Evolutionary conservation across 495 filamentous ascomycete genomes (phyloP).

Genomic region (Cladorrhinum samala): DNA sequence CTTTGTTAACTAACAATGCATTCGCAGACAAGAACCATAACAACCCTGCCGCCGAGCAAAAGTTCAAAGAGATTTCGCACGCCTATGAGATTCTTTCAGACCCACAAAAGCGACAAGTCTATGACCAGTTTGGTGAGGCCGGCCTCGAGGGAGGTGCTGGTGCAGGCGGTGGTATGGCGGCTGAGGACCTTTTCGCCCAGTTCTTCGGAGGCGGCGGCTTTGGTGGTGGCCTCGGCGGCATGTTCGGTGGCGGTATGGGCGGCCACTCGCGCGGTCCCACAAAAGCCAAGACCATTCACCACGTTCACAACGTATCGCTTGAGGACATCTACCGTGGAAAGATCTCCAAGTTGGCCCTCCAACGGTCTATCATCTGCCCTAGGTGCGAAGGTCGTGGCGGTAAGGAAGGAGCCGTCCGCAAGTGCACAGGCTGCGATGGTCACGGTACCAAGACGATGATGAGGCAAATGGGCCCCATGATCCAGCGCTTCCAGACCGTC

Average conservation of each 20-base stretch:
- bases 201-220: constrained; percentile 87
- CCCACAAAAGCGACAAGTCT: constrained; percentile 79
- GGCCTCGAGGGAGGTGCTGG: constrained; percentile 83
- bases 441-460: constrained; percentile 99
- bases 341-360: constrained; percentile 91
- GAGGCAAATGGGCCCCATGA: constrained; percentile 99
- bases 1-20: constrained; percentile 20
- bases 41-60: constrained; percentile 88
- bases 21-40: constrained; percentile 85
- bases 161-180: constrained; percentile 80
- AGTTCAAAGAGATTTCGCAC: constrained; percentile 95
- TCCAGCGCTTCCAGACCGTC: constrained; percentile 98
- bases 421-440: constrained; percentile 84
- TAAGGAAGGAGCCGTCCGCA: constrained; percentile 93
- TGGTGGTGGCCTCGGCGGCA: constrained; percentile 71
- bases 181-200: constrained; percentile 94
- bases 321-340: constrained; percentile 99
- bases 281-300: constrained; percentile 93
- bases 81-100: constrained; percentile 95
- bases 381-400: constrained; percentile 94
- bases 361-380: constrained; percentile 94
- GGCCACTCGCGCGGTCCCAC: constrained; percentile 70
- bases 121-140: constrained; percentile 97
- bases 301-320: constrained; percentile 94
- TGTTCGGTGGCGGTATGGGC: constrained; percentile 65